Evolutionary conservation across 2,329 filamentous ascomycete species (phyloP), one percentile per base, ranked within the genome.

Genomic region (Chaetomiaceae sp.): DNA sequence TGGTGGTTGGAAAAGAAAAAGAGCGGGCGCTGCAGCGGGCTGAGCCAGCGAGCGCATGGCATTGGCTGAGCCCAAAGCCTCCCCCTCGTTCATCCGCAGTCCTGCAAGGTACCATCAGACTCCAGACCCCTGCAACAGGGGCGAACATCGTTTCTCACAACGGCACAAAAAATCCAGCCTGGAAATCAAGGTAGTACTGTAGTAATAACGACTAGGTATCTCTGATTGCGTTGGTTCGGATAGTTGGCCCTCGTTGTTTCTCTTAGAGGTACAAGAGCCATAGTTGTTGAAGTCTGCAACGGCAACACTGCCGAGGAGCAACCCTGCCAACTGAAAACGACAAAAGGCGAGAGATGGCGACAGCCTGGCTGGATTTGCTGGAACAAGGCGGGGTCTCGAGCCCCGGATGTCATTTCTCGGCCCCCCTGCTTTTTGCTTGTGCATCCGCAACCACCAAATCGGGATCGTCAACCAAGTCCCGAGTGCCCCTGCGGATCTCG

Each of bases 21-120:
- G n/a, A 44, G 51, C 44, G 49, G 45, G 45, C 20, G 34, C 45
- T 31, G n/a, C n/a, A n/a, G n/a, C n/a, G 53, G 41, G 42, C 46
- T 43, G 37, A 50, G 41, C 20, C 1, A 12, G 34, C 19, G 34
- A 12, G 34, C 19, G 34, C 17, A 48, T 35, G 34, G 51, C 48
- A 56, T 56, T 55, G 55, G 54, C 42, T 44, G 42, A 40, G 34
- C 19, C 31, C 17, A n/a, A n/a, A 8, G 30, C 34, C 25, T 19
- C 33, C 35, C 44, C 37, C 35, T 44, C 40, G 31, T 44, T 43
- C 47, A 42, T 43, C 41, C 44, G 41, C 31, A 38, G 31, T 31
- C 35, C 49, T 49, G 42, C 48, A 51, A 42, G 48, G 42, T 37
- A 45, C 41, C 43, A 37, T 23, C 43, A 27, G 27, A 35, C 48